Conservation (phyloP, 1,284 basidiomycete genomes). For the Pascua sp. region DNA sequence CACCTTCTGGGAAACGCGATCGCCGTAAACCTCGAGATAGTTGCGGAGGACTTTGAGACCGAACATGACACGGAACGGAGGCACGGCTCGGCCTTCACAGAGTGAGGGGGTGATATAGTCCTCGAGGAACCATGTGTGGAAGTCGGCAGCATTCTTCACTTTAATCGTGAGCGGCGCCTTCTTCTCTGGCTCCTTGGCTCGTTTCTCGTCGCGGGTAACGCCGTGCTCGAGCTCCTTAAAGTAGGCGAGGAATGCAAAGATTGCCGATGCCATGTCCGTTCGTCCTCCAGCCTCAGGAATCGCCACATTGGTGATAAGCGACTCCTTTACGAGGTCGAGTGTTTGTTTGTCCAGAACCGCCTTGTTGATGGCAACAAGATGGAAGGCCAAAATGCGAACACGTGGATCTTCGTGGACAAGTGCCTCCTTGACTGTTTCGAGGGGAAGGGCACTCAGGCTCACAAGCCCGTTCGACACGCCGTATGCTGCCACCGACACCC, state of each 20-base stretch:
- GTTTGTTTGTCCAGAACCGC: constrained; percentile 19
- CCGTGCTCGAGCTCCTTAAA: constrained; percentile 20
- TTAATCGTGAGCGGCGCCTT: background rate
- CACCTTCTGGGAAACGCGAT: constrained; percentile 9
- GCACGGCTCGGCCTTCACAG: constrained; percentile 23
- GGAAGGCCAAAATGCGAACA: constrained; percentile 36
- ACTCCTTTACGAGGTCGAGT: constrained; percentile 28
- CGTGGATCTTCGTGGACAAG: constrained; percentile 29
- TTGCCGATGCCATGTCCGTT: constrained; percentile 37
- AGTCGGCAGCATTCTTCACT: background rate
- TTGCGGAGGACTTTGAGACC: constrained; percentile 25
- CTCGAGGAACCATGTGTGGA: constrained; percentile 30
- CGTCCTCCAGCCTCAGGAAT: constrained; percentile 32
- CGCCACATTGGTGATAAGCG: constrained; percentile 26
- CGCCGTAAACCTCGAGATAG: constrained; percentile 36
- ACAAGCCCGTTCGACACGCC: constrained; percentile 29
- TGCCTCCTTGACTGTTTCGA: constrained; percentile 23
- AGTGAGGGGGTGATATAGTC: constrained; percentile 28
- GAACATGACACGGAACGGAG: constrained; percentile 31
- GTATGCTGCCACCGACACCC: constrained; percentile 38
- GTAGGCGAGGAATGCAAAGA: constrained; percentile 31
- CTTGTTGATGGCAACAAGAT: constrained; percentile 31
- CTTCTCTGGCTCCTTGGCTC: constrained; percentile 5
- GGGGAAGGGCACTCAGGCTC: constrained; percentile 23
- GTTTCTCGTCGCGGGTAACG: constrained; percentile 7